Evolutionary conservation across 306 rosid species (phyloP), one percentile per base, ranked within the genome.

Genomic region (Aeschynomene evenia): DNA sequence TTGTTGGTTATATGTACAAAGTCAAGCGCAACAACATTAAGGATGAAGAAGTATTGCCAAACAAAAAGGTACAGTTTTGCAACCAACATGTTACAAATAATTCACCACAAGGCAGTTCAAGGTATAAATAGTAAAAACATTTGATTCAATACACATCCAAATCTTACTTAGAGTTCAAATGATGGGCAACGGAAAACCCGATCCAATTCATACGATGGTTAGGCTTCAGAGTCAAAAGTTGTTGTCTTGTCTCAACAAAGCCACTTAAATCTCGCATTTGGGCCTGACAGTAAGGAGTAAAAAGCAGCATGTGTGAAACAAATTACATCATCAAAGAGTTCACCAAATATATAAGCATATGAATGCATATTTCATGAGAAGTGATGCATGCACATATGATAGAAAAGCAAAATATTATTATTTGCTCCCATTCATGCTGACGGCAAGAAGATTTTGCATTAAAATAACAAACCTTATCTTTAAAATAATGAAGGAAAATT

Each of bases 171-270:
- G 91, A 79, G 79, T 94, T 91, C 87, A 94, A 83, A 79, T 94
- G 97, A 74, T 94, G 96, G 49, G 99, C 73, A 80, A 90, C 97
- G 54, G 96, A 80, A 87, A 94, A 94, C 28, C 97, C 99, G 76
- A 94, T 94, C 99, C 99, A 94, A 78, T 94, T 94, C 99, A 91
- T 91, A 81, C 99, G 99, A 80, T 94, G 99, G 74, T 91, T 94
- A 72, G 99, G 88, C 88, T 94, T 94, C 74, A 94, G 82, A 50
- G 89, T 85, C 83, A 94, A 71, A 72, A 94, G 99, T 70, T 83
- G 95, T 61, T 89, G 99, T 75, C 99, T 83, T 42, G 99, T 94
- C 84, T 94, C 96, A 80, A 94, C 99, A 91, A 94, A 94, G 55
- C 99, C 99, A 31, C 84, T 49, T 83, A 91, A 85, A 83, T 94